phyloP scores from a whole-genome alignment of 805 yeast genomes.

The Starmerella riodocensis region DNA sequence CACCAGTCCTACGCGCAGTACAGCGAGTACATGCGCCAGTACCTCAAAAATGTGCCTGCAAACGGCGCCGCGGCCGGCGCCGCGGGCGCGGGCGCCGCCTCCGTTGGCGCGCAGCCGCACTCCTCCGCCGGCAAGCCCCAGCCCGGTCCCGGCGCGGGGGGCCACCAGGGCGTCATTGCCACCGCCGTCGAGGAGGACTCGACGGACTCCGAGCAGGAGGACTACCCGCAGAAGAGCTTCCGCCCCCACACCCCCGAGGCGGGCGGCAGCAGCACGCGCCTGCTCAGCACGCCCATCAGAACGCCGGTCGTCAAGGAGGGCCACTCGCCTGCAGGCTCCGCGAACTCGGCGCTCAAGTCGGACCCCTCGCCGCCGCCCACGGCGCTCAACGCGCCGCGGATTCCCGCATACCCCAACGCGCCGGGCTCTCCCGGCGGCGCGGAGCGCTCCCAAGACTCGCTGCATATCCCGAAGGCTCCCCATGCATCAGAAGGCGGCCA shows the following conservation, averaged over 20 bases:
- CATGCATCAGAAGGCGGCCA: neutral
- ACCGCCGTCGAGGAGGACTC: conserved; percentile 1
- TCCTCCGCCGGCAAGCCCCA: neutral
- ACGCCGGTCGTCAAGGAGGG: conserved; percentile 10
- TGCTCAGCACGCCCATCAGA: conserved; percentile 16
- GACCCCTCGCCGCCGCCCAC: conserved; percentile 6
- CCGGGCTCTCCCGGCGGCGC: conserved; percentile 11
- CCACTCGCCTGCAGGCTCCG: neutral
- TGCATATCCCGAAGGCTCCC: conserved; percentile 1
- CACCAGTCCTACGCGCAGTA: conserved; percentile 23
- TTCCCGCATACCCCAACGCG: conserved; percentile 13
- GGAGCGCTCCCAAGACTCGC: neutral
- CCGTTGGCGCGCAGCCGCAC: neutral
- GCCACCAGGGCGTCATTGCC: neutral
- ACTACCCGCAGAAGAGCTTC: neutral
- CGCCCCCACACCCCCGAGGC: neutral
- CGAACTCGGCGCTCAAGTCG: neutral
- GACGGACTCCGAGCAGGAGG: conserved; percentile 1
- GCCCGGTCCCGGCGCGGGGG: neutral
- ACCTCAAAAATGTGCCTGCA: conserved; percentile 12
- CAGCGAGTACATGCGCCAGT: conserved; percentile 23
- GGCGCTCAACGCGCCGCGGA: conserved; percentile 8
- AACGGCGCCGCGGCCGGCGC: neutral
- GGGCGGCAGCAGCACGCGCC: conserved; percentile 7
- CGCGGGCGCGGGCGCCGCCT: neutral